Evolutionary conservation across 2,329 filamentous ascomycete genomes (phyloP), one percentile per base, ranked within the genome.

Genomic region (Colletotrichum cuscutae): DNA sequence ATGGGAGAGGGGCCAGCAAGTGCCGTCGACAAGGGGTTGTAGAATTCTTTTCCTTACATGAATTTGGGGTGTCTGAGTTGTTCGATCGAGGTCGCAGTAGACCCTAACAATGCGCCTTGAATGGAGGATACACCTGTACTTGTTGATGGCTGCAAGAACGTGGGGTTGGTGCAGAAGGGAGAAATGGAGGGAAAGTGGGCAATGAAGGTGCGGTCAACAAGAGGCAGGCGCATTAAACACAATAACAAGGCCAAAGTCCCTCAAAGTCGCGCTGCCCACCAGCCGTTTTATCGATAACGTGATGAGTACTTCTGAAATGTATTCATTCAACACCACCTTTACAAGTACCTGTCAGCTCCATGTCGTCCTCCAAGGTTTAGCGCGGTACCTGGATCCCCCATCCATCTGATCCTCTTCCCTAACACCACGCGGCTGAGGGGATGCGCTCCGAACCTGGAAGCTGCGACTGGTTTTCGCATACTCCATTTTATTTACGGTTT

Each of bases 161-260:
- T 83, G 82, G 83, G 81, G 82, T 83, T 80, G 75, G 74, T 80
- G 80, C 79, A 80, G 79, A 77, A 80, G 76, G 75, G 76, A 78
- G 77, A 76, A 77, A 74, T 71, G 72, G 74, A 75, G 49, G 42
- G 68, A 53, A 54, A 68, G 72, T 71, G 71, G 65, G 63, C 68
- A 71, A 74, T 75, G 72, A 75, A 75, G 76, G 74, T 76, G 75
- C 74, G 74, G 75, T 75, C 74, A 69, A 75, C 71, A 75, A 68
- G 65, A 71, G 30, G 57, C 57, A 35, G 60, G 68, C 67, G 71
- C 71, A 73, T 67, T 72, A 73, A 67, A 68, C 71, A 73, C 68
- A 73, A 72, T 72, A 73, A 73, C 68, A 73, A 46, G 62, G 57
- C 57, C 49, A 30, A 72, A 63, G 71, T 72, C 52, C 22, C 61